Evolutionary conservation across 148 eudicot genomes (phyloP).

Genomic region (Dysphania ambrosioides): DNA sequence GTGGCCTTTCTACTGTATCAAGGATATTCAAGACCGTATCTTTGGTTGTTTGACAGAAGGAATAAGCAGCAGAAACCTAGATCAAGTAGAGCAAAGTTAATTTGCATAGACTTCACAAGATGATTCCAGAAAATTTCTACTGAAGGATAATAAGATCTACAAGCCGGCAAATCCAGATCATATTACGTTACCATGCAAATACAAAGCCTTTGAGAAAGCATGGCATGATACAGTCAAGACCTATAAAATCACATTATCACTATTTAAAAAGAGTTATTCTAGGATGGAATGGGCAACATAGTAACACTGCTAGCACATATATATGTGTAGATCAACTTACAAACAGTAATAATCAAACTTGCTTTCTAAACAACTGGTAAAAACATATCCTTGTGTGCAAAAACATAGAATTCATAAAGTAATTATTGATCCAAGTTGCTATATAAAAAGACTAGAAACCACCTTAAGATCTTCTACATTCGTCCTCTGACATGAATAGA

Average conservation of each 20-base stretch:
- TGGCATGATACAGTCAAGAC: neutral
- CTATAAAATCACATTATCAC: neutral
- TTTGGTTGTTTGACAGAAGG: conserved; percentile 54
- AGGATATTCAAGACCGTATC: conserved; percentile 50
- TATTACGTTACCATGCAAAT: neutral
- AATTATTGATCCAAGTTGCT: conserved; percentile 4
- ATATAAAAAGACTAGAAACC: conserved; percentile 15
- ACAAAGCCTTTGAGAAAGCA: neutral
- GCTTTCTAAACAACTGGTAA: neutral
- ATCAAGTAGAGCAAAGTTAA: conserved; percentile 20
- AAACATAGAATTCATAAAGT: neutral
- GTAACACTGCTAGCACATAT: neutral
- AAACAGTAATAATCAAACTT: neutral
- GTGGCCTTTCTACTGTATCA: conserved; percentile 34
- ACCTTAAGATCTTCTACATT: conserved; percentile 77
- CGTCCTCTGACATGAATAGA: conserved; percentile 55
- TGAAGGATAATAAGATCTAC: neutral
- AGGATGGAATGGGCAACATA: neutral
- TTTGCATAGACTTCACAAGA: neutral
- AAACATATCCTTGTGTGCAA: neutral
- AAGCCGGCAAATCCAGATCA: neutral
- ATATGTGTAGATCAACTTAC: neutral
- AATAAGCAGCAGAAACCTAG: conserved; percentile 76
- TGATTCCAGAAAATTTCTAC: neutral
- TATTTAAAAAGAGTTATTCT: neutral